Conservation (phyloP, 2,329 filamentous ascomycete species). For the Alternaria brassicicola region DNA sequence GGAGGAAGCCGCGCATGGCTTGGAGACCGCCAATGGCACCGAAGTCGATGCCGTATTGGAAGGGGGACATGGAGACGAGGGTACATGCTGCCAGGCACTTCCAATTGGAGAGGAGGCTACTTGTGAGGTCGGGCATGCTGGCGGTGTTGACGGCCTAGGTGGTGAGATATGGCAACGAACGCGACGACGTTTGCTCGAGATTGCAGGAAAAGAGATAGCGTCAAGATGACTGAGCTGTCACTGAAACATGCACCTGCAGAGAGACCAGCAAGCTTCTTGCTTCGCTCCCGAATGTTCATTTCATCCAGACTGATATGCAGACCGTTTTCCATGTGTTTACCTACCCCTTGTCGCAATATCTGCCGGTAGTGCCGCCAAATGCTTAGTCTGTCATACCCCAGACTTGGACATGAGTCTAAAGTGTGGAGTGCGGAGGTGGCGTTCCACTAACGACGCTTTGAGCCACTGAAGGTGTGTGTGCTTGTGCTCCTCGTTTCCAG, state of each 20-base stretch:
- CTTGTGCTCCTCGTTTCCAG: neutral
- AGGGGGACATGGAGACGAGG: constrained; percentile 57
- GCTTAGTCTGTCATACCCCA: constrained; percentile 24
- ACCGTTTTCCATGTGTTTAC: constrained; percentile 2
- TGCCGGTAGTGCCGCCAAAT: constrained; percentile 27
- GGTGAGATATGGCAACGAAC: neutral
- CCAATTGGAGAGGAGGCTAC: constrained; percentile 51
- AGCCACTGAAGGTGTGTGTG: neutral
- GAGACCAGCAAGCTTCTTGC: neutral
- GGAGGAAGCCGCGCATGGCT: constrained; percentile 58
- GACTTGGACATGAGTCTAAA: constrained; percentile 18
- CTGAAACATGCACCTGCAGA: neutral
- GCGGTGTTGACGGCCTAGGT: neutral
- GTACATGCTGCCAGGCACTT: constrained; percentile 57
- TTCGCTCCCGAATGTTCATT: neutral
- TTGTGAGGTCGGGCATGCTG: constrained; percentile 33
- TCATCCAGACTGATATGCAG: constrained; percentile 15
- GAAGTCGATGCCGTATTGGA: constrained; percentile 61
- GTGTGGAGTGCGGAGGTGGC: constrained; percentile 31
- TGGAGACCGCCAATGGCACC: constrained; percentile 59
- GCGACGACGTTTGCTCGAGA: neutral
- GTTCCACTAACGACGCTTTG: neutral
- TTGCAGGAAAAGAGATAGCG: neutral
- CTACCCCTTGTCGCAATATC: constrained; percentile 19
- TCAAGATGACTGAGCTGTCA: neutral